Percentiles rank a stretch among this genome's conserved stretches.
Conservation (phyloP, 768 basidiomycete species). For the Trametes coccinea region DNA sequence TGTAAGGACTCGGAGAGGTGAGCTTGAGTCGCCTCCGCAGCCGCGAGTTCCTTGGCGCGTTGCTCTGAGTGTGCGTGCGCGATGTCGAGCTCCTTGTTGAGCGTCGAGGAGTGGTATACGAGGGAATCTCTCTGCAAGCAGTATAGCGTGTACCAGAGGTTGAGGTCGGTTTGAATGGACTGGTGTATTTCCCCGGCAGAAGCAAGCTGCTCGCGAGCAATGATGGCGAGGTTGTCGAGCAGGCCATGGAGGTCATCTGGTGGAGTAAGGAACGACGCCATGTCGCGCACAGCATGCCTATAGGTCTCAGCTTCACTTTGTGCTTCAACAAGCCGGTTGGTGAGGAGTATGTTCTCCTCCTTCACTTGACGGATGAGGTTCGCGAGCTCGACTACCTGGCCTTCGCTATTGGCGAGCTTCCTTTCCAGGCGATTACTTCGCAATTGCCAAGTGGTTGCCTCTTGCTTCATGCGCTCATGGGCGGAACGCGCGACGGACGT, state of each 20-base stretch:
- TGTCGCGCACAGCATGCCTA: constrained; percentile 3
- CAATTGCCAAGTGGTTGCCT: constrained; percentile 43
- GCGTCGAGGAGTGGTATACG: constrained; percentile 19
- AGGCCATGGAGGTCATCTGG: neutral
- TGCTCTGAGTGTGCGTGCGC: constrained; percentile 19
- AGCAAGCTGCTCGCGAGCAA: neutral
- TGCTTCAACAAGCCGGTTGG: constrained; percentile 24
- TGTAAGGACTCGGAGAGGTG: constrained; percentile 45
- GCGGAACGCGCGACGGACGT: constrained; percentile 26
- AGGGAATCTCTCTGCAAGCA: constrained; percentile 25
- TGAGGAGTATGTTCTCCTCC: constrained; percentile 51
- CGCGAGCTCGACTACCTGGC: constrained; percentile 64
- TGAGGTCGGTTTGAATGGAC: constrained; percentile 5
- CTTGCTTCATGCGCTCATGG: constrained; percentile 26
- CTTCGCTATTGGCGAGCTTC: constrained; percentile 67
- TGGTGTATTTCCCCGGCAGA: neutral
- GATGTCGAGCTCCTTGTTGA: constrained; percentile 24
- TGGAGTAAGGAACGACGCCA: too few relatives aligned
- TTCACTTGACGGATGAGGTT: constrained; percentile 58
- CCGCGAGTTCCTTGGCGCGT: constrained; percentile 40
- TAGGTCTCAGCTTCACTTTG: constrained; percentile 24
- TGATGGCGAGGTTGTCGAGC: neutral
- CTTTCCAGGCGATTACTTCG: constrained; percentile 58
- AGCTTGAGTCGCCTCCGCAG: constrained; percentile 42
- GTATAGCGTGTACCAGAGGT: constrained; percentile 21